A percentile compares a stretch with the other conserved stretches of the same genome.
Conservation (phyloP, 306 rosid genomes). For the Cucurbita maxima region DNA sequence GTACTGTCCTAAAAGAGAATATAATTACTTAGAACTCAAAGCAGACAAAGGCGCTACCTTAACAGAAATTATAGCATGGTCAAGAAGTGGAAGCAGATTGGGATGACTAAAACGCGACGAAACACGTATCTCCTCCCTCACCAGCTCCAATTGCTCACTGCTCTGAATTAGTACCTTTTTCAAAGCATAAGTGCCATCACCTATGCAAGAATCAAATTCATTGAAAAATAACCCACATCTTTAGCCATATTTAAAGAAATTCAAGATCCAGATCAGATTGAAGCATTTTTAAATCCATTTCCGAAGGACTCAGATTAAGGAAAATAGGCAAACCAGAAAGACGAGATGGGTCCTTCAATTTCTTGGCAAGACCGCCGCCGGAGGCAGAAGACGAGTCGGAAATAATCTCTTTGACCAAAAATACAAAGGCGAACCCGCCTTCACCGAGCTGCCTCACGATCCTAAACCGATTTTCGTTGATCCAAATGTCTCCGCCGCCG, state of each 20-base stretch:
- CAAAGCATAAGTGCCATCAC: constrained; percentile 89
- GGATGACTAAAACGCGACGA: constrained; percentile 86
- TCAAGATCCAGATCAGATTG: not conserved
- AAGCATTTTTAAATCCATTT: not conserved
- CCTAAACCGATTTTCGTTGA: constrained; percentile 86
- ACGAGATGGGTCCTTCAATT: constrained; percentile 63
- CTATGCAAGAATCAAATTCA: constrained; percentile 16
- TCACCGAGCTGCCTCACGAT: constrained; percentile 92
- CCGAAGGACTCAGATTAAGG: constrained; percentile 4
- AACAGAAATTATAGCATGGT: constrained; percentile 87
- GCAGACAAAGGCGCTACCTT: constrained; percentile 35
- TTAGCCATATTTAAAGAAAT: not conserved
- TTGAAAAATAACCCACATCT: not conserved
- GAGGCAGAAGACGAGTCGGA: constrained; percentile 32
- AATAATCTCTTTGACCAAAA: constrained; percentile 58
- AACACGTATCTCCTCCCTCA: constrained; percentile 92
- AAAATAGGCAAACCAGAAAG: constrained; percentile 44
- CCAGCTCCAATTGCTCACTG: constrained; percentile 79
- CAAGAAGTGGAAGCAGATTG: constrained; percentile 93
- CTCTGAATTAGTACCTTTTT: constrained; percentile 89
- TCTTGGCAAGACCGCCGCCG: constrained; percentile 44
- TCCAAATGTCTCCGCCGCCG: constrained; percentile 93
- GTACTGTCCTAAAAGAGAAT: not conserved
- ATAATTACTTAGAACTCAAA: not conserved
- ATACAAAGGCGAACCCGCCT: constrained; percentile 90